Percentiles rank a stretch among this genome's conserved stretches.
Conservation (phyloP, 371 early-diverging fungal genomes). For the Fennellomyces sp. region DNA sequence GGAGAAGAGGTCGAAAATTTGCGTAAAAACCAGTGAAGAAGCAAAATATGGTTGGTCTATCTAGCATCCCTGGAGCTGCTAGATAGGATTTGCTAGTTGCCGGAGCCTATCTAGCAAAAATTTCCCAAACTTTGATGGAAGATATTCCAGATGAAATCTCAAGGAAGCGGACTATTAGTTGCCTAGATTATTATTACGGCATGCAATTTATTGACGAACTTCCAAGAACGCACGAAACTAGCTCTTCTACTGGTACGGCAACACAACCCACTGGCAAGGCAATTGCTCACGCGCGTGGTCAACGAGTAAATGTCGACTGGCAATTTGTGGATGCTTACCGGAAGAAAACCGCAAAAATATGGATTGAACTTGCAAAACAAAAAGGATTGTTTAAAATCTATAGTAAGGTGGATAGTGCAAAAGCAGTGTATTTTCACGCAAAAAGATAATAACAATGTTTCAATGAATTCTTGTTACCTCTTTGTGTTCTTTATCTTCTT, state of each 20-base stretch:
- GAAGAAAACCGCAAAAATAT: neutral
- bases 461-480: too few relatives aligned
- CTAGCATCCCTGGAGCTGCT: too few relatives aligned
- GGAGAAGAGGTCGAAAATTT: too few relatives aligned
- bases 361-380: neutral
- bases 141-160: slow-evolving; percentile 10
- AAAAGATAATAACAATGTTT: too few relatives aligned
- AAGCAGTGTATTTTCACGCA: neutral
- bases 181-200: slow-evolving; percentile 12
- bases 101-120: too few relatives aligned
- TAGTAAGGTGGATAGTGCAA: neutral
- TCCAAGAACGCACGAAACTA: slow-evolving; percentile 12
- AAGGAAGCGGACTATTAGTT: slow-evolving; percentile 20
- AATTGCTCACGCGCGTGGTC: neutral
- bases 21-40: too few relatives aligned
- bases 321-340: slow-evolving; percentile 17
- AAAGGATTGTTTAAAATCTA: neutral
- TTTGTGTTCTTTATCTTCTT: too few relatives aligned
- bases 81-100: too few relatives aligned
- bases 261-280: neutral
- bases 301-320: slow-evolving; percentile 13
- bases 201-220: slow-evolving; percentile 15
- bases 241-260: neutral
- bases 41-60: too few relatives aligned
- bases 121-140: slow-evolving; percentile 17